Percentiles rank a stretch among this genome's conserved stretches.
phyloP scores from a whole-genome alignment of 129 eudicot genomes.

The Lactuca saligna region DNA sequence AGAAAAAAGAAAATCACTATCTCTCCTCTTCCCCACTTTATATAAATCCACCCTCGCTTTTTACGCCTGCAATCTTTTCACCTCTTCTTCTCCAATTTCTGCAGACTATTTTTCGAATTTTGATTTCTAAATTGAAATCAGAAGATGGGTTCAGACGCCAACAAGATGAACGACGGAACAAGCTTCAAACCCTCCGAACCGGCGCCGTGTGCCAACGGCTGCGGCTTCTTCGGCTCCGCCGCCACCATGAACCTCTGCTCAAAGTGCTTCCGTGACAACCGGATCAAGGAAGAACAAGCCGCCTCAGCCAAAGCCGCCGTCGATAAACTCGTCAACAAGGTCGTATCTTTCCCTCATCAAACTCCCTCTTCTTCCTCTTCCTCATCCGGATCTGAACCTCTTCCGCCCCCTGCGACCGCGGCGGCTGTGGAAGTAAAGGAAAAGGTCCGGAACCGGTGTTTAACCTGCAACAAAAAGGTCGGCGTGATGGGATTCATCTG shows the following conservation, averaged over 20 bases:
- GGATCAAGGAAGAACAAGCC: slow-evolving; percentile 45
- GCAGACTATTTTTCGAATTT: not conserved
- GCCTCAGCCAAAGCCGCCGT: slow-evolving; percentile 54
- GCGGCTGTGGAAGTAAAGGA: slow-evolving; percentile 9
- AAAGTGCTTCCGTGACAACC: slow-evolving; percentile 58
- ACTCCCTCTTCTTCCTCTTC: slow-evolving; percentile 1
- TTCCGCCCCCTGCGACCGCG: slow-evolving; percentile 1
- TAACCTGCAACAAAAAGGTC: slow-evolving; percentile 62
- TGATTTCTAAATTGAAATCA: slow-evolving; percentile 2
- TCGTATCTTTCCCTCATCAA: slow-evolving; percentile 7
- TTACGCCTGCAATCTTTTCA: slow-evolving; percentile 8
- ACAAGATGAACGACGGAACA: slow-evolving; percentile 54
- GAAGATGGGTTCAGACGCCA: slow-evolving; percentile 45
- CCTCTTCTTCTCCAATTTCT: not conserved
- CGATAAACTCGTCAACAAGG: slow-evolving; percentile 36
- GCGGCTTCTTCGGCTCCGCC: slow-evolving; percentile 81
- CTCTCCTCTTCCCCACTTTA: slow-evolving; percentile 10
- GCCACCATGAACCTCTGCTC: slow-evolving; percentile 76
- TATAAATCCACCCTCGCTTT: slow-evolving; percentile 21
- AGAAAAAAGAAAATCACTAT: slow-evolving; percentile 16
- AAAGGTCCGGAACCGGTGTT: slow-evolving; percentile 45
- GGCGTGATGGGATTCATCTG: slow-evolving; percentile 69
- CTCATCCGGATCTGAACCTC: slow-evolving; percentile 13
- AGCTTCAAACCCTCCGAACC: slow-evolving; percentile 64
- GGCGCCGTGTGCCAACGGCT: slow-evolving; percentile 62